These are phyloP conservation scores for Atractiella rhizophila DNA, from an alignment of 768 basidiomycete genomes.

Conservation along the genomic window DNA sequence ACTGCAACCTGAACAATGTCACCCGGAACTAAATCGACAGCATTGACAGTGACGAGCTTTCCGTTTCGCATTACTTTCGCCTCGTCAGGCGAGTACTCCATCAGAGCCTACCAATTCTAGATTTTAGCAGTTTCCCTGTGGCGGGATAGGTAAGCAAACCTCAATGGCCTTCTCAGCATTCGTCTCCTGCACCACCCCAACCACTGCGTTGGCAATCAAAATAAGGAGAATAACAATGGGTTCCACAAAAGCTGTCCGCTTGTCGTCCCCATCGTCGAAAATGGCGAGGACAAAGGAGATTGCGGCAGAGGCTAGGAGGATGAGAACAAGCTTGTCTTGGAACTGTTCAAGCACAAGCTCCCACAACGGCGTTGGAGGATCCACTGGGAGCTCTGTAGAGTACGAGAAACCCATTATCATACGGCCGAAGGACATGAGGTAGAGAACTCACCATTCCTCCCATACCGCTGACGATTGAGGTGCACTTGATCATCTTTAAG, in stretches of 20 bases:
- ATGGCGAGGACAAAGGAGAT: constrained; percentile 79
- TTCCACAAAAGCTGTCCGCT: constrained; percentile 70
- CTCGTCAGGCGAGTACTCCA: constrained; percentile 91
- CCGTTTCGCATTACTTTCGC: constrained; percentile 65
- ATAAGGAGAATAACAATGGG: constrained; percentile 86
- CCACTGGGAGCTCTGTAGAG: constrained; percentile 64
- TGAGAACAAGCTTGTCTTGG: constrained; percentile 93
- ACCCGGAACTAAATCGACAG: constrained; percentile 74
- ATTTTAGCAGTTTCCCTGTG: background rate
- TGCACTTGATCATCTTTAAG: too few relatives aligned
- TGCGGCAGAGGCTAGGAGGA: constrained; percentile 75
- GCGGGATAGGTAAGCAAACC: constrained; percentile 29
- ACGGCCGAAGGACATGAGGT: background rate
- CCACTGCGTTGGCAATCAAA: constrained; percentile 83
- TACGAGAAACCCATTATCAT: background rate
- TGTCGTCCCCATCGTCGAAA: constrained; percentile 49
- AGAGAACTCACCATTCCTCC: constrained; percentile 16
- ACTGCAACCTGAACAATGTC: constrained; percentile 77
- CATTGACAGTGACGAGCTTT: constrained; percentile 44
- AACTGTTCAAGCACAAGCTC: constrained; percentile 93
- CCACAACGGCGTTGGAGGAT: constrained; percentile 73
- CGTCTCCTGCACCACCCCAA: constrained; percentile 88
- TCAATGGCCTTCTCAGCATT: constrained; percentile 94
- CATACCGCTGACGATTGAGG: constrained; percentile 1
- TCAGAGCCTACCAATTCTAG: constrained; percentile 44